A percentile compares a stretch with the other conserved stretches of the same genome.
Conservation (phyloP, 1,284 basidiomycete genomes). For the Sphaerobolus stellatus region DNA sequence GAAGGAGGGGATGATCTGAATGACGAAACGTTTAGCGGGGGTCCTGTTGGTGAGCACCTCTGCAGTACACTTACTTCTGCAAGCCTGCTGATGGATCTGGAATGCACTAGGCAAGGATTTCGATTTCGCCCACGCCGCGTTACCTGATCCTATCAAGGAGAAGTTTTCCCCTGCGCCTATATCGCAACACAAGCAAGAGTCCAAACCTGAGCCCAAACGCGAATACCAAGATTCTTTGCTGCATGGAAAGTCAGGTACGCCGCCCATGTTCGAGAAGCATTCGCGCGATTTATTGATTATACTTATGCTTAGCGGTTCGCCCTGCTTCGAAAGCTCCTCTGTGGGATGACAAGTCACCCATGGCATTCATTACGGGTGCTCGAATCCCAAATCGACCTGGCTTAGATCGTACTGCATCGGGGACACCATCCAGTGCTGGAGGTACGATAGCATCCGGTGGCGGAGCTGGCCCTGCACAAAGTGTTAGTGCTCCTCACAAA, state of each 20-base stretch:
- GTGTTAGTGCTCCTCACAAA: neutral
- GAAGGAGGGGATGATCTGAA: conserved; percentile 91
- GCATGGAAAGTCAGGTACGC: conserved; percentile 3
- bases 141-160: neutral
- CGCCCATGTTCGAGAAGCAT: neutral
- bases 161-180: too few relatives aligned
- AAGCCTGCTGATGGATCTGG: neutral
- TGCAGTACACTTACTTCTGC: neutral
- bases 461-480: neutral
- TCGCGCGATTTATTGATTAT: neutral
- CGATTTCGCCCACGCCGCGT: conserved; percentile 61
- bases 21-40: conserved; percentile 92
- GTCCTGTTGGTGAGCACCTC: conserved; percentile 60
- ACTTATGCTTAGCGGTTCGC: too few relatives aligned
- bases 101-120: conserved; percentile 81
- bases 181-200: too few relatives aligned
- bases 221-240: conserved; percentile 10
- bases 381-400: too few relatives aligned
- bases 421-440: too few relatives aligned
- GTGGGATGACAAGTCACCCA: conserved; percentile 77
- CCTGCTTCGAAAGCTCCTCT: conserved; percentile 47
- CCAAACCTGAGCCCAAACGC: neutral
- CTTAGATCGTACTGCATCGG: too few relatives aligned
- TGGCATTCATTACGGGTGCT: conserved; percentile 60
- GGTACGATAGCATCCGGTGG: too few relatives aligned